Conservation (phyloP, 345 rosid genomes). For the Geranium brycei region DNA sequence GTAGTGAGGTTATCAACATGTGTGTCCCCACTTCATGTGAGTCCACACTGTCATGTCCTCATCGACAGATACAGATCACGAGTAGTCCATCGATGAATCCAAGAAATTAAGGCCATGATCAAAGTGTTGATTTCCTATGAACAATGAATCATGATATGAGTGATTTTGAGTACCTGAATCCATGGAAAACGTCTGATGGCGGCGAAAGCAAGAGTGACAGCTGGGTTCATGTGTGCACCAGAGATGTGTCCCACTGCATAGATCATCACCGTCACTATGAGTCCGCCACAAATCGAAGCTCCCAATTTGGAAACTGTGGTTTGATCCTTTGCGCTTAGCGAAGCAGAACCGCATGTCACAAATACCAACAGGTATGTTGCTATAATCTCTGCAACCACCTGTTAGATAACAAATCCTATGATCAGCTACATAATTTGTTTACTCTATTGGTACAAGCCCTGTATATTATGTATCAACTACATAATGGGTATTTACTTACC, state of each 20-base stretch:
- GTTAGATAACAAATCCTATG: background rate
- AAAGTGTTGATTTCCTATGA: background rate
- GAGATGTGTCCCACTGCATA: conserved; percentile 65
- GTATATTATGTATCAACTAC: background rate
- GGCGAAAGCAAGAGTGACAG: conserved; percentile 53
- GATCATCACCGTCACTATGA: conserved; percentile 55
- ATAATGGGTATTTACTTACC: conserved; percentile 15
- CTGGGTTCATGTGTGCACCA: conserved; percentile 73
- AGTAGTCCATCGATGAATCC: background rate
- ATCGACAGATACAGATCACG: background rate
- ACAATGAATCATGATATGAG: background rate
- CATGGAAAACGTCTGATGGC: conserved; percentile 37
- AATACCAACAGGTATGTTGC: conserved; percentile 50
- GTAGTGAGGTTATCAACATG: too few species aligned
- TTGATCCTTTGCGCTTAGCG: conserved; percentile 27
- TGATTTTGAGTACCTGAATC: conserved; percentile 30
- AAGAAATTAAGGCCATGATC: background rate
- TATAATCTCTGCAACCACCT: conserved; percentile 47
- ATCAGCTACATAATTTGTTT: background rate
- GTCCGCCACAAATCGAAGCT: conserved; percentile 52
- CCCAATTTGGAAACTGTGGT: conserved; percentile 29
- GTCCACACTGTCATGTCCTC: conserved; percentile 1
- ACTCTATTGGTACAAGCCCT: background rate
- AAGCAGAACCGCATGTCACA: conserved; percentile 42
- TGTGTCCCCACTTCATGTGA: conserved; percentile 5